A percentile compares a stretch with the other conserved stretches of the same genome.
Evolutionary conservation across 2,329 filamentous ascomycete genomes (phyloP).

Genomic region (Colletotrichum tabaci): DNA sequence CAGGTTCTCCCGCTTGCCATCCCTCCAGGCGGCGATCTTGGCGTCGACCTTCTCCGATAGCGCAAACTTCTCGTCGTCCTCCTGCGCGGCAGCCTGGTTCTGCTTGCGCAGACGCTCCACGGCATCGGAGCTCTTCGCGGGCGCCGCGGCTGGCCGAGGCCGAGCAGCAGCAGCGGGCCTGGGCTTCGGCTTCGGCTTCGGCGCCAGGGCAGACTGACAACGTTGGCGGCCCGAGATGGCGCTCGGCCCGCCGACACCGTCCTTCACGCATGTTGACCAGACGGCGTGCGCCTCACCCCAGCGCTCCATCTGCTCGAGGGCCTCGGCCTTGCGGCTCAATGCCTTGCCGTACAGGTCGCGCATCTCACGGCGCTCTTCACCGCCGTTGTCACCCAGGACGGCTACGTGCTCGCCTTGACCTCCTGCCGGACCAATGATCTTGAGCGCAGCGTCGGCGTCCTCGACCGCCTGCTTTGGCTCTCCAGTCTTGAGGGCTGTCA

Average conservation of each 20-base stretch:
- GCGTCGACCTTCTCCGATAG: constrained; percentile 89
- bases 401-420: constrained; percentile 87
- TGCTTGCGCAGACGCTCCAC: constrained; percentile 87
- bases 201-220: constrained; percentile 88
- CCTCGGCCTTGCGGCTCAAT: constrained; percentile 94
- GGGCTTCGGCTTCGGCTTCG: constrained; percentile 69
- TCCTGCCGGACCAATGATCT: constrained; percentile 82
- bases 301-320: constrained; percentile 93
- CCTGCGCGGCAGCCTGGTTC: constrained; percentile 86
- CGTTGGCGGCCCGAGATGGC: constrained; percentile 89
- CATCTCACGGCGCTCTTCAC: constrained; percentile 83
- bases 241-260: constrained; percentile 86
- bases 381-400: constrained; percentile 70
- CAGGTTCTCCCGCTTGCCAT: constrained; percentile 93
- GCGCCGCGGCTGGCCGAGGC: constrained; percentile 59
- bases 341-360: constrained; percentile 95
- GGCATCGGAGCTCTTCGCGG: constrained; percentile 76
- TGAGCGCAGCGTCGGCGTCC: constrained; percentile 86
- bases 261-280: constrained; percentile 88
- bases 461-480: constrained; percentile 89
- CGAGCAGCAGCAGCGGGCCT: constrained; percentile 55
- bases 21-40: constrained; percentile 84
- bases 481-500: constrained; percentile 92
- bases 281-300: constrained; percentile 87
- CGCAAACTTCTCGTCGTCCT: constrained; percentile 94